A percentile compares a stretch with the other conserved stretches of the same genome.
phyloP scores from a whole-genome alignment of 768 basidiomycete genomes.

The Infundibulicybe gibba region DNA sequence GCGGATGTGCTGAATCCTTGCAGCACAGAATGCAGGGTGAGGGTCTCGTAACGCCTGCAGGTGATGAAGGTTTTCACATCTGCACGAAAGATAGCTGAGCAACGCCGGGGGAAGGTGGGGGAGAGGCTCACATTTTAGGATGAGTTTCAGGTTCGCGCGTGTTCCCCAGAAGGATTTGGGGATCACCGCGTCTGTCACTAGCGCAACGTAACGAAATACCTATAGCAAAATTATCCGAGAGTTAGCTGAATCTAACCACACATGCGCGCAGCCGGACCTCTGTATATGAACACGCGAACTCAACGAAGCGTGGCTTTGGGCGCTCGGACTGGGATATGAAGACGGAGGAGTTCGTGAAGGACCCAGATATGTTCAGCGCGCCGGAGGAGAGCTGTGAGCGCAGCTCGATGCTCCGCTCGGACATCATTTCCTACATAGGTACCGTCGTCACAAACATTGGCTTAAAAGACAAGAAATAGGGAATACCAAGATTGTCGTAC shows the following conservation, averaged over 20 bases:
- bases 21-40: conserved; percentile 71
- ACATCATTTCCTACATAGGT: conserved; percentile 62
- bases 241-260: too few species aligned
- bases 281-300: conserved; percentile 63
- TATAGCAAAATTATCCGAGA: conserved; percentile 17
- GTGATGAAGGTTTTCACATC: conserved; percentile 74
- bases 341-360: conserved; percentile 44
- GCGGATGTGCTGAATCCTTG: conserved; percentile 73
- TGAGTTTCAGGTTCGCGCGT: conserved; percentile 52
- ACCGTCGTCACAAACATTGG: not conserved
- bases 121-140: conserved; percentile 49
- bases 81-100: conserved; percentile 18
- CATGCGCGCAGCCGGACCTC: conserved; percentile 42
- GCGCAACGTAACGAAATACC: conserved; percentile 67
- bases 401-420: conserved; percentile 57
- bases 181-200: conserved; percentile 66
- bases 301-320: conserved; percentile 74
- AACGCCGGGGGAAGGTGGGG: not conserved
- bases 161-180: conserved; percentile 82
- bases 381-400: conserved; percentile 45
- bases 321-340: conserved; percentile 42
- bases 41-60: conserved; percentile 76
- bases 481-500: conserved; percentile 59
- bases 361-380: conserved; percentile 46
- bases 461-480: not conserved